Conservation (phyloP, 139 green algal species). For the Nannochloris sp. region DNA sequence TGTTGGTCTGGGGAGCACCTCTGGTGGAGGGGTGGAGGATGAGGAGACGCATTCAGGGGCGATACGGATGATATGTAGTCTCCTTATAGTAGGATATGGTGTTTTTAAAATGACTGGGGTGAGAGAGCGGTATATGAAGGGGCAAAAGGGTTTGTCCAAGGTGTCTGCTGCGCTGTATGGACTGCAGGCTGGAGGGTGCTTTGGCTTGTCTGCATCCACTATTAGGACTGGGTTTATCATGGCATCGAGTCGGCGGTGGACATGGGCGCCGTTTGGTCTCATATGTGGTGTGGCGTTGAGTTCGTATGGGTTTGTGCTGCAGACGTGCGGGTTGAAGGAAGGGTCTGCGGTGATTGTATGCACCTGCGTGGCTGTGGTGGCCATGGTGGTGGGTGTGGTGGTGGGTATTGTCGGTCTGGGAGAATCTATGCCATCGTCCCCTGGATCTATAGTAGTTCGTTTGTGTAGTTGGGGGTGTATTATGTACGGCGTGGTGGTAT, state of each 20-base stretch:
- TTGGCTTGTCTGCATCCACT: slow-evolving; percentile 64
- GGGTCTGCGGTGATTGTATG: slow-evolving; percentile 69
- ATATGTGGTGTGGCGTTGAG: slow-evolving; percentile 43
- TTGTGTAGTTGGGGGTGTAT: slow-evolving; percentile 49
- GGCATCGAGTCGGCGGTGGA: slow-evolving; percentile 19
- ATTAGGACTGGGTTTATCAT: slow-evolving; percentile 66
- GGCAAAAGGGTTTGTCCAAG: slow-evolving; percentile 9
- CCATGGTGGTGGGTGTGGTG: slow-evolving; percentile 64
- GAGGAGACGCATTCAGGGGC: slow-evolving; percentile 2
- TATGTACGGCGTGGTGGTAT: slow-evolving; percentile 37
- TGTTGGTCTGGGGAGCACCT: slow-evolving; percentile 39
- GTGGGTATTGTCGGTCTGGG: slow-evolving; percentile 63
- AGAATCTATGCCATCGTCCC: slow-evolving; percentile 45
- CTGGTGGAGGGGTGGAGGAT: not conserved
- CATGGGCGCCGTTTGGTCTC: slow-evolving; percentile 58
- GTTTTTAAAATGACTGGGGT: slow-evolving; percentile 12
- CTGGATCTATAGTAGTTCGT: slow-evolving; percentile 17
- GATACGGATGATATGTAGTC: slow-evolving; percentile 21
- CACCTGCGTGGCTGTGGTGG: slow-evolving; percentile 64
- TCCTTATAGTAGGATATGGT: slow-evolving; percentile 12
- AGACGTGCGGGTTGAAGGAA: slow-evolving; percentile 75
- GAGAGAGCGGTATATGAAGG: slow-evolving; percentile 6
- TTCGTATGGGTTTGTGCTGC: slow-evolving; percentile 63
- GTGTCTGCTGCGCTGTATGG: slow-evolving; percentile 12
- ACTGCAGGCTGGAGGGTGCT: slow-evolving; percentile 71